These are phyloP conservation scores for Babesia bigemina DNA, from an alignment of 169 alveolate species.

Conservation along the genomic window DNA sequence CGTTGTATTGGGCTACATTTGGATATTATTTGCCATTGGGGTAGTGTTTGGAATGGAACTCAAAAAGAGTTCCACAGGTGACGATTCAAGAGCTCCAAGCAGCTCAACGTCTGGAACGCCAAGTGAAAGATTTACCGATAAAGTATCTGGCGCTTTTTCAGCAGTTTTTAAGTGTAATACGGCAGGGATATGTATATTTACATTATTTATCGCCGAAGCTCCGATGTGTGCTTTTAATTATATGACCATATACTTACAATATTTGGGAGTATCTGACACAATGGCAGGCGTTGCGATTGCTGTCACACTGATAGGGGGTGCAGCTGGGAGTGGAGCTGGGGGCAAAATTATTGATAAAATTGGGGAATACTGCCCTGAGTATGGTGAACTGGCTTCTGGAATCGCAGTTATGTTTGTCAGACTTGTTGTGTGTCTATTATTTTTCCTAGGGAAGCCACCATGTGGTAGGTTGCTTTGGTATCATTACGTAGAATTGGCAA, in stretches of 20 bases:
- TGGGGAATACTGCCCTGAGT: slow-evolving; percentile 73
- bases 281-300: slow-evolving; percentile 86
- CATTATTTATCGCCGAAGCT: slow-evolving; percentile 80
- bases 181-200: not conserved
- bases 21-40: slow-evolving; percentile 9
- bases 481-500: slow-evolving; percentile 68
- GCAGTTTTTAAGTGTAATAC: not conserved
- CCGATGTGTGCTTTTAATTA: slow-evolving; percentile 88
- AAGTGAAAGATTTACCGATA: no score
- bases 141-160: no score
- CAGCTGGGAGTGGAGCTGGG: slow-evolving; percentile 87
- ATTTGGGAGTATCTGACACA: slow-evolving; percentile 83
- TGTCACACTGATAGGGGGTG: slow-evolving; percentile 83
- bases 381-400: slow-evolving; percentile 87
- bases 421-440: slow-evolving; percentile 69
- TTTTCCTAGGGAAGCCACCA: slow-evolving; percentile 68
- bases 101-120: no score
- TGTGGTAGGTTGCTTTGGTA: slow-evolving; percentile 59
- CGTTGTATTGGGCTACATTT: slow-evolving; percentile 20
- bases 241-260: slow-evolving; percentile 87
- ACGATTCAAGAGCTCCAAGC: no score
- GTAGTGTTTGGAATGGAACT: not conserved
- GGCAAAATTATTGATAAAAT: slow-evolving; percentile 84
- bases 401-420: slow-evolving; percentile 73
- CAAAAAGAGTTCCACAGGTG: no score